Conservation (phyloP, 306 rosid species). For the Boehmeria nivea region DNA sequence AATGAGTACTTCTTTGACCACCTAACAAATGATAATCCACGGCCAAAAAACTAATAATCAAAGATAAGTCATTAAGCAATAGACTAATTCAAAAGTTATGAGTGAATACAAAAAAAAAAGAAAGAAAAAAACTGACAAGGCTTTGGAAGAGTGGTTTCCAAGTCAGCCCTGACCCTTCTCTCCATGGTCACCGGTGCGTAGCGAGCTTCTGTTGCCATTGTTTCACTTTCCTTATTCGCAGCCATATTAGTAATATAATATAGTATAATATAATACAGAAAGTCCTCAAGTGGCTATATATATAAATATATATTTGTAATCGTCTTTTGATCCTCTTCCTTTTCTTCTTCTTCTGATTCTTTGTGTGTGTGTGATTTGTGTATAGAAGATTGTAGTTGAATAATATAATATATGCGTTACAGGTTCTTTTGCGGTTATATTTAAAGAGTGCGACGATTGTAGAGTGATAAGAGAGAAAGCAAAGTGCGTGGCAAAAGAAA, state of each 20-base stretch:
- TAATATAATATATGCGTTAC: too few relatives aligned
- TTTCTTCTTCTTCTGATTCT: not conserved
- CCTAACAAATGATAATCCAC: too few relatives aligned
- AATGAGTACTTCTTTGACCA: too few relatives aligned
- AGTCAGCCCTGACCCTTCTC: conserved; percentile 60
- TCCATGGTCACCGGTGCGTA: conserved; percentile 53
- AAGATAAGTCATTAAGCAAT: too few relatives aligned
- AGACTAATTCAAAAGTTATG: not conserved
- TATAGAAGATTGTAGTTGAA: too few relatives aligned
- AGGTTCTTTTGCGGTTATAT: too few relatives aligned
- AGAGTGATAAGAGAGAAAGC: not conserved
- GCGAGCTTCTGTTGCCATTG: conserved; percentile 51
- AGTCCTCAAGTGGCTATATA: too few relatives aligned
- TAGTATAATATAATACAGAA: not conserved
- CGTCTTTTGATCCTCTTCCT: not conserved
- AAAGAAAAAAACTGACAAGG: conserved; percentile 38
- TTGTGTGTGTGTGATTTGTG: not conserved
- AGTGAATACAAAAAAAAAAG: not conserved
- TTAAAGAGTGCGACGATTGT: too few relatives aligned
- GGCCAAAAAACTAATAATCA: too few relatives aligned
- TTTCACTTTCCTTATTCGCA: conserved; percentile 35
- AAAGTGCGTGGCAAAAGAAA: not conserved
- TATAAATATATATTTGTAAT: too few relatives aligned
- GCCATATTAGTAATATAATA: conserved; percentile 26
- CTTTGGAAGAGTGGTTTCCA: conserved; percentile 65